phyloP scores from a whole-genome alignment of 2,329 filamentous ascomycete species.

The Ophiostoma populinum region DNA sequence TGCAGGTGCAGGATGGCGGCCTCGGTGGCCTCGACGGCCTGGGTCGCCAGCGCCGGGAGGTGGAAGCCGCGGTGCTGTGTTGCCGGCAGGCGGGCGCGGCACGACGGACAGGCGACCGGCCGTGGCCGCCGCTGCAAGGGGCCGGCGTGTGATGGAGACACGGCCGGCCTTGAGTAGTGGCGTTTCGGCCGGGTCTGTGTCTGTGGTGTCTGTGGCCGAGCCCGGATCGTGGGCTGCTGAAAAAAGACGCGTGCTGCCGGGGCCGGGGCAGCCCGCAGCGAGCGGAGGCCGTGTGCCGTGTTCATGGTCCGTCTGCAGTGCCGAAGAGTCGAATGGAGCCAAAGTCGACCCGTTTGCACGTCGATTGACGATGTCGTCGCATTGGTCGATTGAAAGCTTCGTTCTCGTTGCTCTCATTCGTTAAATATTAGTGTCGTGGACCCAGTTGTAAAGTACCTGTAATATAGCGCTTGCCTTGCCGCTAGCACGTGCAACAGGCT shows the following conservation, averaged over 20 bases:
- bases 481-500: too few species aligned
- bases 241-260: not conserved
- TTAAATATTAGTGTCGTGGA: too few species aligned
- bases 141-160: too few species aligned
- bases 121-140: not conserved
- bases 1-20: slow-evolving; percentile 28
- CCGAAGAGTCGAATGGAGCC: too few species aligned
- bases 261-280: not conserved
- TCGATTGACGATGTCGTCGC: too few species aligned
- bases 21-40: slow-evolving; percentile 22
- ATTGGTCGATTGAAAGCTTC: too few species aligned
- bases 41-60: slow-evolving; percentile 11
- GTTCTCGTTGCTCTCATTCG: too few species aligned
- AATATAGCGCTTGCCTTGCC: too few species aligned
- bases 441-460: too few species aligned
- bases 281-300: not conserved
- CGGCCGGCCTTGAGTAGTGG: too few species aligned
- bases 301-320: too few species aligned
- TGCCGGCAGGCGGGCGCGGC: not conserved
- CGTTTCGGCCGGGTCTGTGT: not conserved
- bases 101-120: not conserved
- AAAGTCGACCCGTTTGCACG: too few species aligned
- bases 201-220: not conserved
- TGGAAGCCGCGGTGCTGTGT: slow-evolving; percentile 4
- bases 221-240: not conserved